A percentile compares a stretch with the other conserved stretches of the same genome.
phyloP scores from a whole-genome alignment of 2,329 filamentous ascomycete genomes.

The Penicillium sclerotiorum region DNA sequence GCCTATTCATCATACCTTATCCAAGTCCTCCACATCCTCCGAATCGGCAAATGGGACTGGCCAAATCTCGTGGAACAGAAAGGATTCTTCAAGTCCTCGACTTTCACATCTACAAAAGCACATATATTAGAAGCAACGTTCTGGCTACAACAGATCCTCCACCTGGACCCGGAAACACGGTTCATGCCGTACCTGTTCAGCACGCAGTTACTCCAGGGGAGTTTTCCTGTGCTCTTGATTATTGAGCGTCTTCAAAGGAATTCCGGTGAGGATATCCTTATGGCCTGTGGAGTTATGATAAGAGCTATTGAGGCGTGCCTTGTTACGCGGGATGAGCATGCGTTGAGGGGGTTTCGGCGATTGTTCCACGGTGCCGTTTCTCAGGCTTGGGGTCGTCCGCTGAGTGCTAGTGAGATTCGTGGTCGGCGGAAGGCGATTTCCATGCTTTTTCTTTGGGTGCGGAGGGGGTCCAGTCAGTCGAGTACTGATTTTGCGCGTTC shows the following conservation, averaged over 20 bases:
- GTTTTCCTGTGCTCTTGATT: conserved; percentile 82
- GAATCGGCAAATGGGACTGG: conserved; percentile 92
- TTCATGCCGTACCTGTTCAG: conserved; percentile 98
- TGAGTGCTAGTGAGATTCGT: conserved; percentile 83
- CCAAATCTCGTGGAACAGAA: conserved; percentile 91
- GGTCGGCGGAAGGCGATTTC: conserved; percentile 80
- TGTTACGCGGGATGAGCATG: conserved; percentile 88
- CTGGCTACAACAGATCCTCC: conserved; percentile 81
- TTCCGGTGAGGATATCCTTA: conserved; percentile 79
- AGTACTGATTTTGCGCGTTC: too few species aligned
- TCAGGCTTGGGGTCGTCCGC: conserved; percentile 80
- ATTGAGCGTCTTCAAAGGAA: conserved; percentile 86
- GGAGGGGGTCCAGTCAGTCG: too few species aligned
- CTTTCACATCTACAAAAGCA: conserved; percentile 82
- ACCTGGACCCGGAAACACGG: conserved; percentile 86
- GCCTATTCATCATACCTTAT: conserved; percentile 91
- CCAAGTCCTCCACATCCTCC: conserved; percentile 86
- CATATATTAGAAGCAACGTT: conserved; percentile 88
- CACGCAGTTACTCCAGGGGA: conserved; percentile 88
- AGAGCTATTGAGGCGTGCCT: conserved; percentile 90
- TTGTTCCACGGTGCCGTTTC: conserved; percentile 93
- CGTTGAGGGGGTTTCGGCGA: conserved; percentile 93
- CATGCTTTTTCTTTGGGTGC: conserved; percentile 85
- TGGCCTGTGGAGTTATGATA: conserved; percentile 89
- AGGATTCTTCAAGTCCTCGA: conserved; percentile 89